phyloP scores from a whole-genome alignment of 768 basidiomycete species.

The Pholiota microspora region DNA sequence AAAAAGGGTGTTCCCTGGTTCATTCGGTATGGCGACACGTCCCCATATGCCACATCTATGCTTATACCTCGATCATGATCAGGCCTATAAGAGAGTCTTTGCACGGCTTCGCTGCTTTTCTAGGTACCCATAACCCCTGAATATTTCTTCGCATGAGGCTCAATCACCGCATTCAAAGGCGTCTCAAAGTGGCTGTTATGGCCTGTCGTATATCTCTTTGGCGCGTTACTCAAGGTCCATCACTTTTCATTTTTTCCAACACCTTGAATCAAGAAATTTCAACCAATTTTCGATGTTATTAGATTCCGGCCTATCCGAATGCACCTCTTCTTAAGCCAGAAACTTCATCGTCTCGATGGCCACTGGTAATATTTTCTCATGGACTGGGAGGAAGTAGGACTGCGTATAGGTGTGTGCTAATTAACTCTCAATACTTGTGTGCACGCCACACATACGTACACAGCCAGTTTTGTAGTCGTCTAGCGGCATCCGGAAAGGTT shows the following conservation, averaged over 20 bases:
- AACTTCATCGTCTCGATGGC: conserved; percentile 47
- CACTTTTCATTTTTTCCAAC: neutral
- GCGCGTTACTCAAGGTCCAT: conserved; percentile 42
- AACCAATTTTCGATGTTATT: neutral
- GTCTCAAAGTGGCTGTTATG: conserved; percentile 41
- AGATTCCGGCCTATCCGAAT: conserved; percentile 59
- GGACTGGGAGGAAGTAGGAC: conserved; percentile 75
- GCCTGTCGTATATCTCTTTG: conserved; percentile 54
- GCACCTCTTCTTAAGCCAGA: conserved; percentile 49
- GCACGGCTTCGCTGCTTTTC: conserved; percentile 47
- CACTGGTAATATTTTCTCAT: conserved; percentile 82
- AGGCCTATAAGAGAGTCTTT: conserved; percentile 47
- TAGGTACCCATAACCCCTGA: conserved; percentile 30
- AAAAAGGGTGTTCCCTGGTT: conserved; percentile 55
- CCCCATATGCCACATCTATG: neutral
- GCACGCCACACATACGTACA: neutral
- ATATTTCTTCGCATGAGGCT: neutral
- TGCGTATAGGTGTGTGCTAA: conserved; percentile 53
- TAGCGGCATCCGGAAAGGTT: conserved; percentile 78
- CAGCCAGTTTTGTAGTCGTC: conserved; percentile 66
- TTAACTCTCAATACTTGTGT: neutral
- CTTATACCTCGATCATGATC: neutral
- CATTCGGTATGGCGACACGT: conserved; percentile 41
- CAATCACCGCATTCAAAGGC: conserved; percentile 21
- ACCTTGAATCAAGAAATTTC: neutral